Conservation (phyloP, 2,329 filamentous ascomycete species). For the Neurospora sp. region DNA sequence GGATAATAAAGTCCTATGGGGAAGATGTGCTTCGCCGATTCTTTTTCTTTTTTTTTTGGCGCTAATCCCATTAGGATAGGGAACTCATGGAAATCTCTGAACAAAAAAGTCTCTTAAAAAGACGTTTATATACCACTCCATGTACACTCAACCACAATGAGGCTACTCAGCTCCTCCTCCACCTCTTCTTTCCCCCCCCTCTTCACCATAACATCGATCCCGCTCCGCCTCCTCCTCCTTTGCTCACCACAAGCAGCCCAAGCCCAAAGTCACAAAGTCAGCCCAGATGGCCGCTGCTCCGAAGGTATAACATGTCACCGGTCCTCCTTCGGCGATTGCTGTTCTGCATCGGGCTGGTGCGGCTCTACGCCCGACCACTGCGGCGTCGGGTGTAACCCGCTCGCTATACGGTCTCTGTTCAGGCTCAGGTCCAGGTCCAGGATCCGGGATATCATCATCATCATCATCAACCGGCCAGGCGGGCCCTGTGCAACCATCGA, state of each 20-base stretch:
- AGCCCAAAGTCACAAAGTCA: not conserved
- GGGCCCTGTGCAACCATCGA: not conserved
- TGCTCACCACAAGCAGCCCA: not conserved
- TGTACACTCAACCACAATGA: not conserved
- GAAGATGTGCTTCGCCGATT: not conserved
- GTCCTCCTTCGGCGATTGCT: conserved; percentile 7
- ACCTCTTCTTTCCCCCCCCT: not conserved
- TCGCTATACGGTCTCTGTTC: not conserved
- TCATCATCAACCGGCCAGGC: not conserved
- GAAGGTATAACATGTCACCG: conserved; percentile 7
- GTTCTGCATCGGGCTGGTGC: conserved; percentile 8
- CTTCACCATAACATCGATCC: not conserved
- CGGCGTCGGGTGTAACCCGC: conserved; percentile 2
- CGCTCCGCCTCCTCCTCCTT: not conserved
- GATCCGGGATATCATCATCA: not conserved
- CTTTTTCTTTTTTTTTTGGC: not conserved
- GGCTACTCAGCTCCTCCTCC: not conserved
- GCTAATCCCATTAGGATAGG: too few species aligned
- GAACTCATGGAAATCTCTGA: too few species aligned
- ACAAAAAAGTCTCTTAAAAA: not conserved
- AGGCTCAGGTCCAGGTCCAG: not conserved
- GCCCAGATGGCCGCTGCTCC: conserved; percentile 1
- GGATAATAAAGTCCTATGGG: too few species aligned
- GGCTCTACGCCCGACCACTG: conserved; percentile 5
- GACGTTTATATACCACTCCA: not conserved